These are phyloP conservation scores for Erucastrum elatum DNA, from an alignment of 345 rosid species.

Conservation along the genomic window DNA sequence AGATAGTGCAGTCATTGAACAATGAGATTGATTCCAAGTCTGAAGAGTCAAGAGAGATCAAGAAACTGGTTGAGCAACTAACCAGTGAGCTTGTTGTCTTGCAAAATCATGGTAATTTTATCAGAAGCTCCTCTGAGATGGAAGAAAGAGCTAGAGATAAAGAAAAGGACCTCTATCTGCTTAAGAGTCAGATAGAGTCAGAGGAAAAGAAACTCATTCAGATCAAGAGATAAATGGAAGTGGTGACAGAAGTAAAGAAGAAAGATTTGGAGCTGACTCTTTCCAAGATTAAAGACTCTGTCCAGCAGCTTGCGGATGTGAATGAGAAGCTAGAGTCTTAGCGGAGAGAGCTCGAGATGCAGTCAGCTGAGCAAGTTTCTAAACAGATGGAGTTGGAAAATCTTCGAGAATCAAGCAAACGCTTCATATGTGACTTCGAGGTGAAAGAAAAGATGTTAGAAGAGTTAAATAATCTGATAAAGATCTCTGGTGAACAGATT, in stretches of 20 bases:
- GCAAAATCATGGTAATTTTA: neutral
- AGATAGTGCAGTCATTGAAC: neutral
- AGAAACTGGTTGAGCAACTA: neutral
- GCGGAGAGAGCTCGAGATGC: neutral
- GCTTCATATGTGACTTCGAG: neutral
- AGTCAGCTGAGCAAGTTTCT: neutral
- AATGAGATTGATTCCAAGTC: neutral
- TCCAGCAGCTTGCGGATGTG: neutral
- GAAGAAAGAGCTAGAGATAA: neutral
- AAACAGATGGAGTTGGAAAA: neutral
- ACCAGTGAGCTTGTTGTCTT: neutral
- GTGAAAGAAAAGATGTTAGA: neutral
- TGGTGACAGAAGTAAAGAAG: neutral
- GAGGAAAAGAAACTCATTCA: neutral
- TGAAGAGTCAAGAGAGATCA: neutral
- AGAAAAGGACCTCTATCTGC: slow-evolving; percentile 12
- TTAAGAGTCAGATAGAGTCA: slow-evolving; percentile 16
- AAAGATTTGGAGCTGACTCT: neutral
- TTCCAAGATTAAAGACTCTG: neutral
- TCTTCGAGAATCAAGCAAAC: neutral
- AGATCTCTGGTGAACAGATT: neutral
- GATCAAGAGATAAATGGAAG: neutral
- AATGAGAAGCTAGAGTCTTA: neutral
- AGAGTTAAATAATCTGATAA: neutral
- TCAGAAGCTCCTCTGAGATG: neutral